Percentiles rank a stretch among this genome's conserved stretches.
phyloP scores from a whole-genome alignment of 2,329 filamentous ascomycete species.

The Bipolaris gigantea region DNA sequence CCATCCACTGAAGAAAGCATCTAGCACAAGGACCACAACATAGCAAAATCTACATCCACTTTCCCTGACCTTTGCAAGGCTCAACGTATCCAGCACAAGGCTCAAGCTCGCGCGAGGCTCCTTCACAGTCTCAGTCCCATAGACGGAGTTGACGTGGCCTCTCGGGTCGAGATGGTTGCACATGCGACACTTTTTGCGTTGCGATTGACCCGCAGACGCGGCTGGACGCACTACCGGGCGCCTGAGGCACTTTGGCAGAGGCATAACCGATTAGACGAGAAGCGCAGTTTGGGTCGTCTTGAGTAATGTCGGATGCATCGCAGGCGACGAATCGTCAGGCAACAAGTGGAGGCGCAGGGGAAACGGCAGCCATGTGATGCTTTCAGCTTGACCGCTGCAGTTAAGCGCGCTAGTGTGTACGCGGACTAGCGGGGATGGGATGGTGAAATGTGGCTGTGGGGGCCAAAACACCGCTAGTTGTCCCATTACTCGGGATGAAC shows the following conservation, averaged over 20 bases:
- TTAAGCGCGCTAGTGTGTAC: background rate
- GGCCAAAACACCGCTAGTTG: background rate
- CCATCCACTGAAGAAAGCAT: conserved; percentile 35
- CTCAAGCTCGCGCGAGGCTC: conserved; percentile 23
- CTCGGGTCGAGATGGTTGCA: conserved; percentile 39
- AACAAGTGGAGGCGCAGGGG: background rate
- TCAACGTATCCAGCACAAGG: conserved; percentile 32
- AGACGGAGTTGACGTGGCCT: conserved; percentile 28
- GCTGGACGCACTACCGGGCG: conserved; percentile 22
- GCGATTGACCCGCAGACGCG: conserved; percentile 15
- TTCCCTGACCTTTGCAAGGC: conserved; percentile 21
- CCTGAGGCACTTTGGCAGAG: conserved; percentile 28
- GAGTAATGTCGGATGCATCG: conserved; percentile 7
- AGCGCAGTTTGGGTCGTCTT: background rate
- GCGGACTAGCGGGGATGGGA: background rate
- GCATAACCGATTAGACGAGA: conserved; percentile 20
- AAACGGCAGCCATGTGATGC: background rate
- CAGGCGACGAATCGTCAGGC: background rate
- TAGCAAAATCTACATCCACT: conserved; percentile 36
- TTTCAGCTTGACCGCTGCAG: background rate
- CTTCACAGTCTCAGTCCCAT: conserved; percentile 23
- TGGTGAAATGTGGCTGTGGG: conserved; percentile 1
- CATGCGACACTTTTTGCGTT: conserved; percentile 30
- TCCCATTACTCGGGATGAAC: background rate
- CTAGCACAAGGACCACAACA: conserved; percentile 31